Conservation (phyloP, 139 green algal genomes). For the Coelastrella sp. region DNA sequence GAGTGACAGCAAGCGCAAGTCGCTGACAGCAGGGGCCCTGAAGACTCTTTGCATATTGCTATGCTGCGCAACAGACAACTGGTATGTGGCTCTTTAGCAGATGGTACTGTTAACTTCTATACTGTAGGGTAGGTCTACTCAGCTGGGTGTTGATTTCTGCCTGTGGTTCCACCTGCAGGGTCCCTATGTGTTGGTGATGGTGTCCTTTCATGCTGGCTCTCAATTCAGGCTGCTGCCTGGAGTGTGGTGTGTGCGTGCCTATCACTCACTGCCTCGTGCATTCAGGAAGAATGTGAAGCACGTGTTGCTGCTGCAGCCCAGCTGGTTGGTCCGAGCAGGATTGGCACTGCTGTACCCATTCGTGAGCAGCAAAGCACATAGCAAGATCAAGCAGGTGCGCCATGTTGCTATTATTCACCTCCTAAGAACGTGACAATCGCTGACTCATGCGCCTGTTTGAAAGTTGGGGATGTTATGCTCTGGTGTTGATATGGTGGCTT, state of each 20-base stretch:
- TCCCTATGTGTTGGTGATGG: conserved; percentile 60
- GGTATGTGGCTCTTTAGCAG: not conserved
- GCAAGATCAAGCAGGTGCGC: conserved; percentile 76
- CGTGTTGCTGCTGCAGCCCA: conserved; percentile 81
- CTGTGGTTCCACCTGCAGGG: conserved; percentile 26
- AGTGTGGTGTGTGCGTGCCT: conserved; percentile 80
- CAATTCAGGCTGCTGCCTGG: conserved; percentile 53
- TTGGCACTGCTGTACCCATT: conserved; percentile 77
- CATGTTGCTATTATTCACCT: not conserved
- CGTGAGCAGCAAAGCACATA: conserved; percentile 71
- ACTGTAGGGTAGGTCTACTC: too few relatives aligned
- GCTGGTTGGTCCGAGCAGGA: conserved; percentile 63
- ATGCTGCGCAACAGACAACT: not conserved
- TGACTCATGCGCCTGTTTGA: too few relatives aligned
- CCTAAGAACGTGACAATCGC: too few relatives aligned
- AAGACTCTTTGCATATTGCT: too few relatives aligned
- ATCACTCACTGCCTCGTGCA: conserved; percentile 63
- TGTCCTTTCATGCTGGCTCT: conserved; percentile 38
- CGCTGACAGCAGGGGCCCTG: too few relatives aligned
- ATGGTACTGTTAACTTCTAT: not conserved
- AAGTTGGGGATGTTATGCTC: too few relatives aligned
- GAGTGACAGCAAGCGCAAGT: too few relatives aligned
- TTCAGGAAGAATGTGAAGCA: conserved; percentile 87
- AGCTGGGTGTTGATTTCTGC: too few relatives aligned
- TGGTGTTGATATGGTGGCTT: too few relatives aligned